Evolutionary conservation across 352 stramenopile genomes (phyloP).

Genomic region (Globisporangium emineosum): DNA sequence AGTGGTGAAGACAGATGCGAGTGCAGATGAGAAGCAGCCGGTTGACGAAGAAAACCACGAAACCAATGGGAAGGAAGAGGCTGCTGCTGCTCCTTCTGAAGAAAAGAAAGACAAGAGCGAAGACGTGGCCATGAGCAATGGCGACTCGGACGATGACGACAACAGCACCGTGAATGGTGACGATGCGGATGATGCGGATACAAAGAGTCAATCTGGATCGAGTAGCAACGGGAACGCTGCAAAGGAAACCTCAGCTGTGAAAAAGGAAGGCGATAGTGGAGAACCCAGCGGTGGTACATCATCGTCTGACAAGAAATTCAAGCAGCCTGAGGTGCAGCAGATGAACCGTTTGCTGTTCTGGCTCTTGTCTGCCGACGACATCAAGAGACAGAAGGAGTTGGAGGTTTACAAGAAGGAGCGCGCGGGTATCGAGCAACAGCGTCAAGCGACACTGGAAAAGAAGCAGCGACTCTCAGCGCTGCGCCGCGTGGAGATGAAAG

Average conservation of each 20-base stretch:
- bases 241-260: slow-evolving; percentile 21
- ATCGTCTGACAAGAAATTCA: slow-evolving; percentile 49
- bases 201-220: slow-evolving; percentile 14
- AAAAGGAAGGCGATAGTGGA: slow-evolving; percentile 14
- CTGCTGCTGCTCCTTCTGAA: slow-evolving; percentile 4
- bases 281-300: background rate
- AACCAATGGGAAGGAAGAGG: background rate
- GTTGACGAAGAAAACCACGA: background rate
- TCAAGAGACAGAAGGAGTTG: slow-evolving; percentile 78
- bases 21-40: background rate
- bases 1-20: background rate
- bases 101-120: slow-evolving; percentile 25
- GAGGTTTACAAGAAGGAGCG: slow-evolving; percentile 81
- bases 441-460: slow-evolving; percentile 68
- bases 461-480: slow-evolving; percentile 55
- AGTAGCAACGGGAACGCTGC: background rate
- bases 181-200: slow-evolving; percentile 26
- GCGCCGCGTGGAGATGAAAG: slow-evolving; percentile 78
- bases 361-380: slow-evolving; percentile 82
- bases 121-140: slow-evolving; percentile 36
- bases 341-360: slow-evolving; percentile 88
- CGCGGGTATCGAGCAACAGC: slow-evolving; percentile 60
- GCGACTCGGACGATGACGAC: slow-evolving; percentile 45
- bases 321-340: slow-evolving; percentile 85
- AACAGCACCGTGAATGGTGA: slow-evolving; percentile 40